Percentiles rank a stretch among this genome's conserved stretches.
Evolutionary conservation across 106 monocot genomes (phyloP).

Genomic region (Acorus gramineus): DNA sequence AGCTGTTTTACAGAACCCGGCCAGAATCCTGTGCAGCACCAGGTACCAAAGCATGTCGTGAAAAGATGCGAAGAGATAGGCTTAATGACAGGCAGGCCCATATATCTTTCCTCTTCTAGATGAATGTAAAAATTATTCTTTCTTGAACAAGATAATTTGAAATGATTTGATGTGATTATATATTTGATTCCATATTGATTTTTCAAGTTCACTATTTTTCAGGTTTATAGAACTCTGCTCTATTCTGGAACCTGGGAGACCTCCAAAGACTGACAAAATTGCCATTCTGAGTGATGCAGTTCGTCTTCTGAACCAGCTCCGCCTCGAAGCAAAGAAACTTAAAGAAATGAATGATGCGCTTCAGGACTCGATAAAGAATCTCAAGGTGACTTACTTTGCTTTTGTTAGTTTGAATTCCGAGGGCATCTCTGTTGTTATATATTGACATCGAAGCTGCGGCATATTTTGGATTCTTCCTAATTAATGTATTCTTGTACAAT

Average conservation of each 20-base stretch:
- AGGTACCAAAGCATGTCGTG: constrained; percentile 52
- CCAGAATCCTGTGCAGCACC: constrained; percentile 33
- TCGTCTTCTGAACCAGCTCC: constrained; percentile 41
- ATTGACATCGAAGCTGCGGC: too few species aligned
- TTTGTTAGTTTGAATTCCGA: neutral
- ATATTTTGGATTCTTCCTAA: too few species aligned
- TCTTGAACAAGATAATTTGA: too few species aligned
- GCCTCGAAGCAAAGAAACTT: constrained; percentile 41
- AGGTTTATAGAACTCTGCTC: constrained; percentile 59
- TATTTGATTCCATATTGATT: neutral
- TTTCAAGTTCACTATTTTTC: neutral
- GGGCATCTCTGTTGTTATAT: too few species aligned
- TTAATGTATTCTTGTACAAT: too few species aligned
- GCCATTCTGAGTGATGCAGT: constrained; percentile 44
- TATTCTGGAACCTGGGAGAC: constrained; percentile 52
- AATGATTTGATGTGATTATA: too few species aligned
- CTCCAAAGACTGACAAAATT: constrained; percentile 50
- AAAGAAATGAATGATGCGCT: constrained; percentile 54
- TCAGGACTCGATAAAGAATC: constrained; percentile 37
- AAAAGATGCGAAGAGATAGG: constrained; percentile 50
- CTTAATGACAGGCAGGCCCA: constrained; percentile 41
- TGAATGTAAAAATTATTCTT: too few species aligned
- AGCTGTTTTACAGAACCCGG: constrained; percentile 14
- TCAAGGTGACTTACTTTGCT: constrained; percentile 33
- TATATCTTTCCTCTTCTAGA: too few species aligned